Evolutionary conservation across 1,284 basidiomycete genomes (phyloP), one percentile per base, ranked within the genome.

Genomic region (Tilletia horrida): DNA sequence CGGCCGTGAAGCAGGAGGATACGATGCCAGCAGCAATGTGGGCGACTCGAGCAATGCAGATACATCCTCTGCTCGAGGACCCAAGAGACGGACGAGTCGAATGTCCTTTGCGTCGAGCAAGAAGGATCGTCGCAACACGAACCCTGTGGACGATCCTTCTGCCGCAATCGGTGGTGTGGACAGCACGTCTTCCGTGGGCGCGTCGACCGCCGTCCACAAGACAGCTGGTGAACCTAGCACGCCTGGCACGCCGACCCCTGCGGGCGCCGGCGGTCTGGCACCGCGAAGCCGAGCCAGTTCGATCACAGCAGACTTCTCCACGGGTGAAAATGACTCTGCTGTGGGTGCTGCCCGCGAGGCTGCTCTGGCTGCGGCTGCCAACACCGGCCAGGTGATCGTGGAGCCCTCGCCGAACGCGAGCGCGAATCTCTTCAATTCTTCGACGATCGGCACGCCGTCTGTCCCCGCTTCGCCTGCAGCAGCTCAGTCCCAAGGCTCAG

Each of bases 51-150:
- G 67, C 70, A 0, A 63, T 57, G 72, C 69, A 16, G 72, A 70
- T 21, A 59, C 45, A 23, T 44, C 61, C 18, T 43, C 44, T 27
- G 29, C 44, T 8, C 45, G 48, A 35, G 63, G 62, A 42, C 71
- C 74, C 11, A 72, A 71, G 57, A 64, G 74, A 48, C 76, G 74
- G 66, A 70, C 70, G 47, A 77, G 76, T 61, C 65, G 74, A 31
- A 66, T 77, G 23, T 75, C 73, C n/a, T 75, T 77, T 23, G 71
- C 74, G 2, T 67, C 71, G 3, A 68, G 71, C 21, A 70, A 52
- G 48, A 73, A 71, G 67, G 71, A 75, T 27, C 70, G 73, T 18
- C 57, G 42, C 13, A 63, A 66, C 35, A 40, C 35, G 35, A 40
- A 40, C 35, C 4, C 35, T 16, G 57, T 61, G 27, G 71, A 69